Evolutionary conservation across 2,329 filamentous ascomycete genomes (phyloP).

Genomic region (Xylariales sp.): DNA sequence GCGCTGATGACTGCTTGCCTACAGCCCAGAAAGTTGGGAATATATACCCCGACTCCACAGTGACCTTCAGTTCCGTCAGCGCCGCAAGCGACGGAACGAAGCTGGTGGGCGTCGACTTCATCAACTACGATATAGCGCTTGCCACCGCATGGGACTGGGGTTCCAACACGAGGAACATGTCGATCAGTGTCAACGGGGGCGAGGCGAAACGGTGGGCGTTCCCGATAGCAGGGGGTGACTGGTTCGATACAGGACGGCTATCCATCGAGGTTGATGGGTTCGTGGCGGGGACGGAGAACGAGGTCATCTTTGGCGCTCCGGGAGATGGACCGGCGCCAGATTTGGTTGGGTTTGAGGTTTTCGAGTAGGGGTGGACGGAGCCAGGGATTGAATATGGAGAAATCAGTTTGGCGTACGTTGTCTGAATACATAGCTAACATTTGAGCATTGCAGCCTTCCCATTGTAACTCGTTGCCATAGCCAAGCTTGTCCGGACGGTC

Average conservation of each 20-base stretch:
- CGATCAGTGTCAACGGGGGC: conserved; percentile 40
- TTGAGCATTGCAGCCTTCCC: too few species aligned
- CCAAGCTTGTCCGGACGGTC: too few species aligned
- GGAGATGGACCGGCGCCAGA: conserved; percentile 32
- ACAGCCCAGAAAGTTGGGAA: conserved; percentile 37
- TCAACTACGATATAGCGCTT: conserved; percentile 47
- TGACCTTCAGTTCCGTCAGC: conserved; percentile 30
- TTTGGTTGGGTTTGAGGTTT: conserved; percentile 37
- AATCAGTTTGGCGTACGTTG: too few species aligned
- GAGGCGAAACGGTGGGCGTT: conserved; percentile 41
- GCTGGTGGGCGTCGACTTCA: conserved; percentile 43
- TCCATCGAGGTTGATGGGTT: conserved; percentile 42
- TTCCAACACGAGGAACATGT: conserved; percentile 45
- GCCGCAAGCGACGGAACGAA: conserved; percentile 27
- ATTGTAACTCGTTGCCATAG: too few species aligned
- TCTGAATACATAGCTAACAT: too few species aligned
- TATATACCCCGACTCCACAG: conserved; percentile 28
- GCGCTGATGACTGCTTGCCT: conserved; percentile 34
- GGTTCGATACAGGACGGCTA: conserved; percentile 44
- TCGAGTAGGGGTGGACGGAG: too few species aligned
- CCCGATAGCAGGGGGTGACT: conserved; percentile 44
- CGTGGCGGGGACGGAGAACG: conserved; percentile 32
- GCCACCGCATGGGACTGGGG: conserved; percentile 36
- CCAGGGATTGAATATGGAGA: too few species aligned
- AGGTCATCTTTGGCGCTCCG: conserved; percentile 29